Conservation (phyloP, 306 rosid genomes). For the Prunus davidiana region DNA sequence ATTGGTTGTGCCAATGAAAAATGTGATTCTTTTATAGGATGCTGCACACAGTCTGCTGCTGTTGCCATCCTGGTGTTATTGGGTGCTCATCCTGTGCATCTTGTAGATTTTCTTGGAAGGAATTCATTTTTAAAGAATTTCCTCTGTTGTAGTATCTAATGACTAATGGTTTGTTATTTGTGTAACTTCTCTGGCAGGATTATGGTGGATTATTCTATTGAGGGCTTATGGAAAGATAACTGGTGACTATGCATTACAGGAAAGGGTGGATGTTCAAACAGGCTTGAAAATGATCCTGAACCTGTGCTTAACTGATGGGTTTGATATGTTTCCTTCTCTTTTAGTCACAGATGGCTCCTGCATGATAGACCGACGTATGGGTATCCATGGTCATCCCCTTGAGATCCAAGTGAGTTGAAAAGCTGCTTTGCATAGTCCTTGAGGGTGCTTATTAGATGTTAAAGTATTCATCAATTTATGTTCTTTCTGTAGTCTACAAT, state of each 20-base stretch:
- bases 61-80: not conserved
- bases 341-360: slow-evolving; percentile 98
- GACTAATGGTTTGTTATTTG: slow-evolving; percentile 3
- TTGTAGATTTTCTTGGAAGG: not conserved
- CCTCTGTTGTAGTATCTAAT: not conserved
- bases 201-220: slow-evolving; percentile 96
- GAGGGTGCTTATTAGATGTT: not conserved
- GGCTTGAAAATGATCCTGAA: slow-evolving; percentile 89
- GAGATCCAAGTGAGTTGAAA: slow-evolving; percentile 80
- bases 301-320: slow-evolving; percentile 86
- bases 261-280: slow-evolving; percentile 88
- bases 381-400: slow-evolving; percentile 97
- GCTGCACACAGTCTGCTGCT: not conserved
- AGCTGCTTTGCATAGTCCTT: not conserved
- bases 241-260: slow-evolving; percentile 79
- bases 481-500: not conserved
- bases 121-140: not conserved
- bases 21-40: not conserved
- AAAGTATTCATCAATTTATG: not conserved
- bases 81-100: not conserved
- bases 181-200: slow-evolving; percentile 44
- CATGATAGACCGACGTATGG: slow-evolving; percentile 99
- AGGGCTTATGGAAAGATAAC: slow-evolving; percentile 88
- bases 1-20: slow-evolving; percentile 1
- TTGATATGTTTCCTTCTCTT: slow-evolving; percentile 93